Percentiles rank a stretch among this genome's conserved stretches.
phyloP scores from a whole-genome alignment of 495 filamentous ascomycete species.

The Penicilliopsis zonata region DNA sequence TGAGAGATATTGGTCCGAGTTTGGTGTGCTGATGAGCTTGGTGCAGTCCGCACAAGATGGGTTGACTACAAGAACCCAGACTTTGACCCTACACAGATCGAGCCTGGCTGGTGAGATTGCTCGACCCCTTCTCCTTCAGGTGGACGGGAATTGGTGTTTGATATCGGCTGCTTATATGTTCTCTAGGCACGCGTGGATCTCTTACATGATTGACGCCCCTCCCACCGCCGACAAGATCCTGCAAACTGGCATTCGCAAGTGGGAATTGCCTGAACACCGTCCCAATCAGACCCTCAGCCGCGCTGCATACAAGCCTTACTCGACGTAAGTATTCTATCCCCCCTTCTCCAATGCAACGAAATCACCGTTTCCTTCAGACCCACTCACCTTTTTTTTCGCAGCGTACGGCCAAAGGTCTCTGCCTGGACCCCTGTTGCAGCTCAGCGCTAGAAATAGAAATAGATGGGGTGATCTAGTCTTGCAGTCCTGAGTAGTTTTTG shows the following conservation, averaged over 20 bases:
- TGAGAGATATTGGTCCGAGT: neutral
- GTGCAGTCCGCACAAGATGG: slow-evolving; percentile 87
- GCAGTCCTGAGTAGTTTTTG: slow-evolving; percentile 1
- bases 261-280: slow-evolving; percentile 65
- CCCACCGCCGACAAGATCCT: slow-evolving; percentile 65
- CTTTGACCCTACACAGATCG: slow-evolving; percentile 82
- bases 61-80: slow-evolving; percentile 88
- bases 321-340: slow-evolving; percentile 52
- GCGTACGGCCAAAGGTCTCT: slow-evolving; percentile 28
- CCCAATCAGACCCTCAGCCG: slow-evolving; percentile 62
- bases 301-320: slow-evolving; percentile 84
- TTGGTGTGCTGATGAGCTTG: neutral
- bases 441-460: slow-evolving; percentile 21
- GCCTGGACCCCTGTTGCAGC: slow-evolving; percentile 36
- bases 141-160: neutral
- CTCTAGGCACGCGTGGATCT: slow-evolving; percentile 88
- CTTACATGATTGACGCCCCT: slow-evolving; percentile 82
- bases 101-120: slow-evolving; percentile 73
- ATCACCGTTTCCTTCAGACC: too few relatives aligned
- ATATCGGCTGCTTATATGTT: neutral
- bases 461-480: neutral
- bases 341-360: neutral
- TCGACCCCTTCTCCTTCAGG: neutral
- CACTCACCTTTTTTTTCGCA: too few relatives aligned
- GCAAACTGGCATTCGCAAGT: slow-evolving; percentile 49